Conservation (phyloP, 176 grass and related monocot genomes). For the Thinopyrum elongatum region DNA sequence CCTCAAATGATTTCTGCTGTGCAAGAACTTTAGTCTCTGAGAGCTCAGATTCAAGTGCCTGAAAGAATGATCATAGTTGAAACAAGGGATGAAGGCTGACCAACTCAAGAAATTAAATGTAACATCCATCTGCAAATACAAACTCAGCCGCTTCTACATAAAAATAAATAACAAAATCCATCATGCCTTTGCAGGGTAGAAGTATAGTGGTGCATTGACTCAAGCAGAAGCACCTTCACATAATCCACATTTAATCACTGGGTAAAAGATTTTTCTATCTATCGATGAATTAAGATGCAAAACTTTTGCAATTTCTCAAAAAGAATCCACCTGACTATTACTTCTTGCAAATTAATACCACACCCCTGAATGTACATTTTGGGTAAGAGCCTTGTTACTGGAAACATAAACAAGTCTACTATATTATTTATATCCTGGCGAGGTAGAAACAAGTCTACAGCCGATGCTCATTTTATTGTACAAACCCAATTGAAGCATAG, state of each 20-base stretch:
- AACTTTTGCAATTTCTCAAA: no score
- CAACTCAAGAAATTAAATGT: not conserved
- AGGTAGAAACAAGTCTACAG: not conserved
- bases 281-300: no score
- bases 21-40: conserved; percentile 61
- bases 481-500: conserved; percentile 1
- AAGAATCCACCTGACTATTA: not conserved
- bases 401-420: not conserved
- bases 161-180: no score
- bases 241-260: no score
- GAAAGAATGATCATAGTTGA: conserved; percentile 16
- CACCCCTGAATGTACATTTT: not conserved
- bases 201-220: no score
- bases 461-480: not conserved
- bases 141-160: no score
- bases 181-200: no score
- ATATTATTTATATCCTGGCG: not conserved
- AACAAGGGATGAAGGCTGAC: not conserved
- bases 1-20: conserved; percentile 72
- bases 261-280: no score
- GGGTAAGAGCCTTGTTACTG: not conserved
- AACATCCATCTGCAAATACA: no score
- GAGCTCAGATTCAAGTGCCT: conserved; percentile 67
- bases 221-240: no score
- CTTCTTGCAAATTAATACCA: no score